Base-by-base conservation (phyloP, 2,329 filamentous ascomycete genomes). In the Zymoseptoria passerinii region DNA sequence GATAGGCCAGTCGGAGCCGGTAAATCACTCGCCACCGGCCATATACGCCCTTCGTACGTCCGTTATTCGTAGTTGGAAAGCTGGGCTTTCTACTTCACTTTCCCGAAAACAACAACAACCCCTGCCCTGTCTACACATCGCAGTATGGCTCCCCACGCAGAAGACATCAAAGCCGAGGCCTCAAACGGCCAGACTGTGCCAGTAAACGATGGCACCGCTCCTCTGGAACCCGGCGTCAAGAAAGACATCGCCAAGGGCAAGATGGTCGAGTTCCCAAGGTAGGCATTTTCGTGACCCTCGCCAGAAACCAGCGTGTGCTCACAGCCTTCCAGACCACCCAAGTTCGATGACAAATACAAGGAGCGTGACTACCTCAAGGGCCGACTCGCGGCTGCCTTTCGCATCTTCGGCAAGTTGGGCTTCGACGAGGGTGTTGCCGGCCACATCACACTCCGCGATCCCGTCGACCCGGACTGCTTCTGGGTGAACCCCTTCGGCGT, bases 321-420 rank as follows among this genome's bases (percentile, higher is more conserved):
- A 44, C 4, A 20, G 50, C n/a, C 27, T 18, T 28, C 13, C 28
- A 66, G 68, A 50, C 68, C 68, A 27, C 68, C 66, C 8, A 67
- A 65, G 53, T 74, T 74, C 57, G 69, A 71, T 16, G 72, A 74
- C 63, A 71, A 71, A 48, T 67, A 73, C 61, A 64, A 68, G 54
- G 70, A 77, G 61, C 69, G 76, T 27, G 71, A 73, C 51, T 78
- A 74, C 67, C 65, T 72, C 49, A 75, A 75, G 50, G 75, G 76
- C 56, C 72, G 76, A 19, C 72, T 78, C 60, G 76, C 76, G 4
- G 75, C 71, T 1, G 75, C 76, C 0, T 78, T 78, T 63, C 68
- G 76, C 1, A 71, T 77, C 52, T 77, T 77, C 62, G 76, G 74
- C 8, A 71, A 73, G 49, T 67, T 71, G 51, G 70, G 74, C 4